Conservation (phyloP, 176 grass and related monocot species). For the Bonia amplexicaulis region DNA sequence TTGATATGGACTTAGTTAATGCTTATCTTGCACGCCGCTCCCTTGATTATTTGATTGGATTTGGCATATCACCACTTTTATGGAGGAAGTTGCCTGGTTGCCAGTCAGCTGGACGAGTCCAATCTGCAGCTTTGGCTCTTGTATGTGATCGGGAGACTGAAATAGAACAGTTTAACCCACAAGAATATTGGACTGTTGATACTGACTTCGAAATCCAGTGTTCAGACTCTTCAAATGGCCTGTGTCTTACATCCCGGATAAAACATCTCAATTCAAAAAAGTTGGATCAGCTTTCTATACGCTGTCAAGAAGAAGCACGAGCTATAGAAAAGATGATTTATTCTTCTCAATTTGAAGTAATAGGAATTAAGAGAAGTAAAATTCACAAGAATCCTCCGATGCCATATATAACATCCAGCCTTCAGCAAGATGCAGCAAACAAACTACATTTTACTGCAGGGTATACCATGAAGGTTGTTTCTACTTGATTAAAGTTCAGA, state of each 20-base stretch:
- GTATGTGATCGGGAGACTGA: conserved; percentile 87
- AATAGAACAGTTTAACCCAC: conserved; percentile 71
- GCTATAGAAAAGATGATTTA: conserved; percentile 56
- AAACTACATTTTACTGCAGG: conserved; percentile 67
- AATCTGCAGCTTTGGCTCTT: conserved; percentile 88
- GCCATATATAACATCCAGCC: conserved; percentile 96
- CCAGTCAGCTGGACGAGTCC: conserved; percentile 88
- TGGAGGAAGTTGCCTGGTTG: conserved; percentile 98
- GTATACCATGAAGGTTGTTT: conserved; percentile 88
- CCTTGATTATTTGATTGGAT: conserved; percentile 96
- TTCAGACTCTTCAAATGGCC: conserved; percentile 34
- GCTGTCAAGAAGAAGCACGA: conserved; percentile 51
- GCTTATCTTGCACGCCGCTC: conserved; percentile 91
- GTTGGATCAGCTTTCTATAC: conserved; percentile 76
- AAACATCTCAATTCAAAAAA: conserved; percentile 72
- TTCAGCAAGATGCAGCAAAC: conserved; percentile 89
- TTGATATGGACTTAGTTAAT: conserved; percentile 94
- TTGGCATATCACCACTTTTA: conserved; percentile 89
- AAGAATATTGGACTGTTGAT: conserved; percentile 84
- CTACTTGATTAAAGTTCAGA: conserved; percentile 19
- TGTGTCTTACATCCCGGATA: conserved; percentile 52
- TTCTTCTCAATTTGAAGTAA: conserved; percentile 63
- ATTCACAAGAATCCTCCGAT: conserved; percentile 65
- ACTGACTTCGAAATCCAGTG: conserved; percentile 42
- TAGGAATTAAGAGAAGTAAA: conserved; percentile 66